Evolutionary conservation across 805 yeast species (phyloP).

Genomic region (Saccharomycopsis amapae): DNA sequence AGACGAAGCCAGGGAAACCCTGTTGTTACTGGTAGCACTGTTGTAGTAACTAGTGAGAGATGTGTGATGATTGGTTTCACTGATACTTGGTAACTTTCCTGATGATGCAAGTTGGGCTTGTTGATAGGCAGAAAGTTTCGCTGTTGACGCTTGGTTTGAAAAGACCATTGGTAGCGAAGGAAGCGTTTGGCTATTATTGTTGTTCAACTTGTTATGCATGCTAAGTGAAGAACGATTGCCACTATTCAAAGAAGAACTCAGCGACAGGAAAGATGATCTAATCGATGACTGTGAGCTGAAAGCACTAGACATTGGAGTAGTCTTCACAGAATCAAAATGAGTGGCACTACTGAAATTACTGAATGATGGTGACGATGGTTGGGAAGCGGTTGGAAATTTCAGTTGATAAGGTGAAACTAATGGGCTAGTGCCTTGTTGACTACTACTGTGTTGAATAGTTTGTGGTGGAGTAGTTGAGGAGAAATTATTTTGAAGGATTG

Average conservation of each 20-base stretch:
- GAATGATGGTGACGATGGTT: conserved; percentile 19
- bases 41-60: neutral
- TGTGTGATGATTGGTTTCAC: conserved; percentile 6
- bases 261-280: conserved; percentile 15
- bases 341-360: conserved; percentile 13
- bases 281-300: conserved; percentile 13
- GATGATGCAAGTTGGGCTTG: conserved; percentile 20
- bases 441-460: too few species aligned
- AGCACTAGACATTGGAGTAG: conserved; percentile 18
- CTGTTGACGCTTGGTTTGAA: conserved; percentile 8
- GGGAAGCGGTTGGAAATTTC: conserved; percentile 12
- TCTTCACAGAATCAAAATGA: conserved; percentile 20
- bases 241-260: conserved; percentile 8
- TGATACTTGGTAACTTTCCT: conserved; percentile 17
- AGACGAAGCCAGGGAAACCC: conserved; percentile 9
- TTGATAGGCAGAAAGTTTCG: conserved; percentile 20
- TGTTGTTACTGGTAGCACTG: neutral
- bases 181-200: neutral
- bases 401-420: conserved; percentile 14
- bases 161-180: conserved; percentile 15
- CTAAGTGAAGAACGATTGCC: neutral
- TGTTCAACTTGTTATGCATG: conserved; percentile 1
- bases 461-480: too few species aligned
- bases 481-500: too few species aligned
- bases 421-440: too few species aligned